Conservation (phyloP, 306 rosid genomes). For the Quercus rubra region DNA sequence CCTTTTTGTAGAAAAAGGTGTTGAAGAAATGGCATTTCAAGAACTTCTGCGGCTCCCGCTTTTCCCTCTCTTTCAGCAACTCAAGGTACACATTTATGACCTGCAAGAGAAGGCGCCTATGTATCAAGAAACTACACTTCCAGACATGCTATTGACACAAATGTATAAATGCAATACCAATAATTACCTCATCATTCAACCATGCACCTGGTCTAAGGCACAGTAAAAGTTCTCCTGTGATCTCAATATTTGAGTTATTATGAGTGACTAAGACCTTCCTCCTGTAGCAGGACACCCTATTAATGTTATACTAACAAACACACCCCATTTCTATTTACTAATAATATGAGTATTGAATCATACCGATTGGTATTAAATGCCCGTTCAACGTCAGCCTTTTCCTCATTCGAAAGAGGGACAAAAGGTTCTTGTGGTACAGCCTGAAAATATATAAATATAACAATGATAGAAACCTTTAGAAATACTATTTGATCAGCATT, state of each 20-base stretch:
- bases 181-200: constrained; percentile 91
- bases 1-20: constrained; percentile 95
- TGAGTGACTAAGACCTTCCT: constrained; percentile 66
- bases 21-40: constrained; percentile 92
- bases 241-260: constrained; percentile 67
- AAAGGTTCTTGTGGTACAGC: constrained; percentile 56
- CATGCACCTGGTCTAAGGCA: constrained; percentile 77
- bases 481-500: background rate
- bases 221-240: constrained; percentile 61
- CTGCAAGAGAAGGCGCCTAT: constrained; percentile 38
- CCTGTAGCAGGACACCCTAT: constrained; percentile 41
- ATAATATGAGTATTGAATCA: constrained; percentile 18
- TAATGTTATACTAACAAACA: constrained; percentile 17
- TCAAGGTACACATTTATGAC: constrained; percentile 89
- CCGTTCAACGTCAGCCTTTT: constrained; percentile 38
- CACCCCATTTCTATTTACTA: constrained; percentile 9
- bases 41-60: constrained; percentile 67
- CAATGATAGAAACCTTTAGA: background rate
- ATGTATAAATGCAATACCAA: constrained; percentile 15
- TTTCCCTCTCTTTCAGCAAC: constrained; percentile 97
- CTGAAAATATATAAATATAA: constrained; percentile 37
- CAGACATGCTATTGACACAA: background rate
- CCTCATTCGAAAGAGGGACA: constrained; percentile 59
- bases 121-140: constrained; percentile 17
- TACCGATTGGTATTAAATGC: constrained; percentile 66